Evolutionary conservation across 2,329 filamentous ascomycete species (phyloP).

Genomic region (Colletotrichum kahawae): DNA sequence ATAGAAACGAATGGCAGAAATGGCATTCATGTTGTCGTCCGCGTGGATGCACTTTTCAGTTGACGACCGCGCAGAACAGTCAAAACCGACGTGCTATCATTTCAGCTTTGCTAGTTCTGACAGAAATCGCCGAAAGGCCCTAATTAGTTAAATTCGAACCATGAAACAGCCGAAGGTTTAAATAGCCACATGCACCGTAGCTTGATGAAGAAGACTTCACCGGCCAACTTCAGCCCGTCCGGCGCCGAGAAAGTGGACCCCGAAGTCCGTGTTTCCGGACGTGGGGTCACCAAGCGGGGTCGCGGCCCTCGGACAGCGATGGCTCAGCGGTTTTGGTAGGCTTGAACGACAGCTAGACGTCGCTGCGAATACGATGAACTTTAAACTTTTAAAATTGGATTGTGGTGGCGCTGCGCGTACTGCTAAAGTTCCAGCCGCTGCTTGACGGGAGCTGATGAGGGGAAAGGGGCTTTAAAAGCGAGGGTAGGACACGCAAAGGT

Average conservation of each 20-base stretch:
- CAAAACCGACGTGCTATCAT: neutral
- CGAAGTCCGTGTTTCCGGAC: neutral
- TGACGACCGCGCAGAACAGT: too few relatives aligned
- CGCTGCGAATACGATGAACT: neutral
- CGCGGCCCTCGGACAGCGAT: neutral
- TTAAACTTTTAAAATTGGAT: neutral
- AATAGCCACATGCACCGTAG: neutral
- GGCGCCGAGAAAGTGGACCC: neutral
- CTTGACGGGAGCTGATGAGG: accelerated
- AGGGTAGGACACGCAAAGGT: too few relatives aligned
- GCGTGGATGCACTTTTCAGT: neutral
- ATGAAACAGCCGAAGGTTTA: neutral
- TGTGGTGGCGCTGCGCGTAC: neutral
- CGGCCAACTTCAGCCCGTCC: neutral
- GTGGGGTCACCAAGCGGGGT: neutral
- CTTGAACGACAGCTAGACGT: accelerated
- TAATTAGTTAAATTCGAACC: too few relatives aligned
- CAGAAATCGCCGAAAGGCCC: too few relatives aligned
- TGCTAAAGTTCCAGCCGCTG: neutral
- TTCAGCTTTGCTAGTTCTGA: neutral
- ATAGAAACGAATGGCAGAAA: neutral
- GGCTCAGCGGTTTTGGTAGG: neutral
- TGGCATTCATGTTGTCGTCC: neutral
- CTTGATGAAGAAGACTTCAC: neutral
- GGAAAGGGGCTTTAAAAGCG: neutral